Base-by-base conservation (phyloP, 495 filamentous ascomycete species). In the Aspergillus olivimuriae region DNA sequence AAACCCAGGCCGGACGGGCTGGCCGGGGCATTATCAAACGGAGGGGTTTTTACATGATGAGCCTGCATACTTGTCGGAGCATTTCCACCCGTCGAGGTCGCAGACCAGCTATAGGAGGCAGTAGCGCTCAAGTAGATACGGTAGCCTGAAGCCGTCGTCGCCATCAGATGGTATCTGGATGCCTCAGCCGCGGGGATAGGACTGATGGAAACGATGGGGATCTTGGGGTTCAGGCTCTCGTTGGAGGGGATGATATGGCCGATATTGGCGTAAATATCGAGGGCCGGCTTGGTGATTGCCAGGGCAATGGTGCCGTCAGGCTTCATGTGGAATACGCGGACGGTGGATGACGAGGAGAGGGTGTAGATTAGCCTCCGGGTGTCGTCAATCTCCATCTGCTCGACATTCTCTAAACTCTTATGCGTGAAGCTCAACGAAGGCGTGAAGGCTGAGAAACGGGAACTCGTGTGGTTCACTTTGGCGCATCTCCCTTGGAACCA, bases 21-120 rank as follows among this genome's bases (percentile, higher is more conserved):
- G 20, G 54, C 47, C 4, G 57, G 19, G n/a, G 47, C 39, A 20
- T 44, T 59, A 38, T 77, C 66, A 37, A 72, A 55, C 0, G 92
- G 91, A 7, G 92, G 94, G 43, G 95, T 94, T 53, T 90, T 94
- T 59, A 97, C 82, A 53, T 91, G 89, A 50, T 94, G 86, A 16
- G 96, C 81, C 59, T 95, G 90, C 89, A 99, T 96, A 66, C 88
- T 96, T 38, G 84, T 91, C 3, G 94, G 91, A 0, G 89, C 80
- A 43, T 69, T 74, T 33, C 63, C 73, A 18, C 69, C 64, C 17
- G 58, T 65, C 14, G 81, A 73, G 19, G 77, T 68, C 10, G 76
- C 68, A 4, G 73, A 69, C 60, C 81, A 84, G 26, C 78, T 82
- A 36, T 82, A 83, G 5, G 86, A 77, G 31, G 83, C 82, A 2